These are phyloP conservation scores for Conidiobolus incongruus DNA, from an alignment of 371 early-diverging fungal species.

Conservation along the genomic window DNA sequence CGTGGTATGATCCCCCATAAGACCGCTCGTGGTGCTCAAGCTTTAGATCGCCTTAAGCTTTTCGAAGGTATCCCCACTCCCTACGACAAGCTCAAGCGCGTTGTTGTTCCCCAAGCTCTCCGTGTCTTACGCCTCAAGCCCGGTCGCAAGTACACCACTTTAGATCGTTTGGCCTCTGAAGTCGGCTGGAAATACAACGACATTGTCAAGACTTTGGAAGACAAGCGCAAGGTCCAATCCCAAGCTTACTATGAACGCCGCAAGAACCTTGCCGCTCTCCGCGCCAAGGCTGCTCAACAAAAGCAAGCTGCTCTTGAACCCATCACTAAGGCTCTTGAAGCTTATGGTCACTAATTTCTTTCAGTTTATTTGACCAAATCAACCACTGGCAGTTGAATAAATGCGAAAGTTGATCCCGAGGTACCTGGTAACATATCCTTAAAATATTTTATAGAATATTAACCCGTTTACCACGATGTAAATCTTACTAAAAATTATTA, in stretches of 20 bases:
- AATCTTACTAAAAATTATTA: too few relatives aligned
- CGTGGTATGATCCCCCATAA: constrained; percentile 99
- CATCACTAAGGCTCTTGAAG: constrained; percentile 24
- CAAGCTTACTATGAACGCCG: constrained; percentile 84
- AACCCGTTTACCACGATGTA: too few relatives aligned
- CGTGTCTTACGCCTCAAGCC: constrained; percentile 92
- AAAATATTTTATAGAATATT: too few relatives aligned
- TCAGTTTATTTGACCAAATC: not conserved
- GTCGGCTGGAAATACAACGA: constrained; percentile 99
- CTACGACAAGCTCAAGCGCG: constrained; percentile 88
- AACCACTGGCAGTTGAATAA: too few relatives aligned
- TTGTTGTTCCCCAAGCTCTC: constrained; percentile 93
- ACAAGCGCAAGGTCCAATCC: constrained; percentile 89
- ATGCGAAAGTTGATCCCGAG: too few relatives aligned
- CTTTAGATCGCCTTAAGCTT: constrained; percentile 91
- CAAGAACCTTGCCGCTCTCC: constrained; percentile 35
- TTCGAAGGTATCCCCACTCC: constrained; percentile 99
- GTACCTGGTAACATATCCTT: too few relatives aligned
- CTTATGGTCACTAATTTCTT: constrained; percentile 26
- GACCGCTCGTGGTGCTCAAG: constrained; percentile 94
- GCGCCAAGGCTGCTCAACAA: constrained; percentile 28
- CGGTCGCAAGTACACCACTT: constrained; percentile 88
- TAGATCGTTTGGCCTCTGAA: constrained; percentile 86
- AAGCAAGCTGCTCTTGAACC: constrained; percentile 23
- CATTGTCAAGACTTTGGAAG: constrained; percentile 86